Evolutionary conservation across 345 rosid genomes (phyloP).

Genomic region (Murraya paniculata): DNA sequence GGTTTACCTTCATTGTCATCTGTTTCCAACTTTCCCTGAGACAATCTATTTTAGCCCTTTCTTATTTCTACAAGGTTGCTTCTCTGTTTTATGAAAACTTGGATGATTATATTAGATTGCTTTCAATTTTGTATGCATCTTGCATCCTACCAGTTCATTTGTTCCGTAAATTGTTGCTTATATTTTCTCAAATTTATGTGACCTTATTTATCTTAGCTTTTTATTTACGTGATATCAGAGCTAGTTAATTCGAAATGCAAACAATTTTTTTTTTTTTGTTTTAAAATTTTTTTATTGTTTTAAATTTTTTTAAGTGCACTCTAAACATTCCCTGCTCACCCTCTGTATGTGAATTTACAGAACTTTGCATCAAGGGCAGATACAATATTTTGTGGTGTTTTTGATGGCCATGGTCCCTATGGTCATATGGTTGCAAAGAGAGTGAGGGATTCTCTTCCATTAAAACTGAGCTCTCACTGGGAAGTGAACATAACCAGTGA

Average conservation of each 20-base stretch:
- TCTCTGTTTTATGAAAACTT: background rate
- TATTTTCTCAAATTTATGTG: background rate
- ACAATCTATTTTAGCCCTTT: background rate
- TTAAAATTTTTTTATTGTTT: too few relatives aligned
- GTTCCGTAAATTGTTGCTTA: background rate
- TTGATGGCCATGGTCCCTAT: conserved; percentile 98
- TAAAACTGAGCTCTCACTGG: conserved; percentile 75
- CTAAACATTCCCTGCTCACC: conserved; percentile 8
- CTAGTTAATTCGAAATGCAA: background rate
- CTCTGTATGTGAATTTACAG: conserved; percentile 32
- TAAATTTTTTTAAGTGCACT: background rate
- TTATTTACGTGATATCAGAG: background rate
- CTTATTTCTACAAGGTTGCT: background rate
- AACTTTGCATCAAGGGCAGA: conserved; percentile 81
- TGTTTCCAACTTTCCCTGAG: background rate
- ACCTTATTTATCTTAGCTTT: background rate
- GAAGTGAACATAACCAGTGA: conserved; percentile 60
- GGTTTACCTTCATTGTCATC: background rate
- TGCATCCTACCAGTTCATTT: background rate
- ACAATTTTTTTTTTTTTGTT: background rate
- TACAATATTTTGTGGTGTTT: conserved; percentile 90
- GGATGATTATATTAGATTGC: background rate
- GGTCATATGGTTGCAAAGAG: conserved; percentile 98
- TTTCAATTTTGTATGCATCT: background rate
- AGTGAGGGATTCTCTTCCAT: conserved; percentile 93